Base-by-base conservation (phyloP, 2,329 filamentous ascomycete species). In the Eutypa lata region DNA sequence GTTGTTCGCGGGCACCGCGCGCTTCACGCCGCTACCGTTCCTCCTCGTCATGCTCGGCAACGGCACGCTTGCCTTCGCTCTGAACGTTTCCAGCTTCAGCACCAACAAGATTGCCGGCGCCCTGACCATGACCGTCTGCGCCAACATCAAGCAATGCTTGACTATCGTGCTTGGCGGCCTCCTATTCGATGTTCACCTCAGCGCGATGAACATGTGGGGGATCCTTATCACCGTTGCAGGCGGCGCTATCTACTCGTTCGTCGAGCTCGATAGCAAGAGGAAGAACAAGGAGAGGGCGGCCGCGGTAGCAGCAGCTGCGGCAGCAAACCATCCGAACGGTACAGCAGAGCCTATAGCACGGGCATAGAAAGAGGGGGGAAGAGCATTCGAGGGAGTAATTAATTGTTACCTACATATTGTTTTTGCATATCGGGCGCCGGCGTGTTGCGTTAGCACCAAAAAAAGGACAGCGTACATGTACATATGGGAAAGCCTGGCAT, bases 111-210 rank as follows among this genome's bases (percentile, higher is more conserved):
- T 79, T 37, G 76, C 79, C 6, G 80, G 81, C 49, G 80, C 80
- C 18, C 65, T 84, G 51, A 83, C 80, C 37, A 83, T 84, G 76
- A 81, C 79, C 7, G 79, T 84, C 5, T 81, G 79, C 55, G 80
- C 78, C 51, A 83, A 83, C 61, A 68, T 83, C 53, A 83, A 83
- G 71, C 80, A 83, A 64, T 79, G 77, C 55, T 65, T 82, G 43
- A 82, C 80, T 1, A 79, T 83, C 13, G 66, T 79, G 35, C 68
- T 83, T 28, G 80, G 79, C 45, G 79, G 82, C 40, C 67, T 76
- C 47, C 69, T 81, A 48, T 82, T 82, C 64, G 73, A 78, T 49
- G 73, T 81, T 57, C 68, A 69, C 24, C 71, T 82, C 26, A 76
- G 76, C 59, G 66, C 72, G 58, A 73, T 74, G 59, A 84, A 84